Evolutionary conservation across 2,329 filamentous ascomycete genomes (phyloP).

Genomic region (Fusarium tupiense): DNA sequence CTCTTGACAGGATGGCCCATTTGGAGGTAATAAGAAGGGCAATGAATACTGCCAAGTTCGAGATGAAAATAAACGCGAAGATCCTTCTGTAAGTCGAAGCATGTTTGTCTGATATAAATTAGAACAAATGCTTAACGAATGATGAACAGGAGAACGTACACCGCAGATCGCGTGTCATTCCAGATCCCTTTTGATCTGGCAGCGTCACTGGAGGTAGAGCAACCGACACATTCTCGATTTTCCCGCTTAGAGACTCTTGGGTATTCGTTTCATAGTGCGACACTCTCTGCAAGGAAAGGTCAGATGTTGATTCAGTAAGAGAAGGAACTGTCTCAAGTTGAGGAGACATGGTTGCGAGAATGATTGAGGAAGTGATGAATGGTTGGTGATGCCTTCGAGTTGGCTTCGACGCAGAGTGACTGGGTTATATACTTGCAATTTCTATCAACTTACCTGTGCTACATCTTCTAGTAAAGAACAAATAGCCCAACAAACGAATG

Average conservation of each 20-base stretch:
- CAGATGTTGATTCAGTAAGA: no score
- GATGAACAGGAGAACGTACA: not conserved
- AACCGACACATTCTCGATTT: not conserved
- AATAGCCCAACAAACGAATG: not conserved
- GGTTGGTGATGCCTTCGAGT: not conserved
- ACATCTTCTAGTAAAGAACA: fast-evolving
- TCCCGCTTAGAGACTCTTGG: not conserved
- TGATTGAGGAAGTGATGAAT: not conserved
- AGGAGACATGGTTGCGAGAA: not conserved
- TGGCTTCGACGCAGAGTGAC: no score
- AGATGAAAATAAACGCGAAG: not conserved
- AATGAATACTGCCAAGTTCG: not conserved
- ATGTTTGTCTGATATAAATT: not conserved
- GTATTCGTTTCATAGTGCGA: not conserved
- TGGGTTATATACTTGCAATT: not conserved
- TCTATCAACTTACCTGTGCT: no score
- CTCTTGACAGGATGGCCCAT: not conserved
- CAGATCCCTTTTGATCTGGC: not conserved
- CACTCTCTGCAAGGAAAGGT: not conserved
- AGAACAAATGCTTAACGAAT: fast-evolving
- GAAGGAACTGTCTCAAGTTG: not conserved
- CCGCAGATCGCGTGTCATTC: not conserved
- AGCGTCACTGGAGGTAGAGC: not conserved
- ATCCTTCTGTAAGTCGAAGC: conserved; percentile 8
- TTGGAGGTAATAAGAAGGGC: not conserved